Conservation (phyloP, 2,329 filamentous ascomycete genomes). For the Trichoderma hamatum region DNA sequence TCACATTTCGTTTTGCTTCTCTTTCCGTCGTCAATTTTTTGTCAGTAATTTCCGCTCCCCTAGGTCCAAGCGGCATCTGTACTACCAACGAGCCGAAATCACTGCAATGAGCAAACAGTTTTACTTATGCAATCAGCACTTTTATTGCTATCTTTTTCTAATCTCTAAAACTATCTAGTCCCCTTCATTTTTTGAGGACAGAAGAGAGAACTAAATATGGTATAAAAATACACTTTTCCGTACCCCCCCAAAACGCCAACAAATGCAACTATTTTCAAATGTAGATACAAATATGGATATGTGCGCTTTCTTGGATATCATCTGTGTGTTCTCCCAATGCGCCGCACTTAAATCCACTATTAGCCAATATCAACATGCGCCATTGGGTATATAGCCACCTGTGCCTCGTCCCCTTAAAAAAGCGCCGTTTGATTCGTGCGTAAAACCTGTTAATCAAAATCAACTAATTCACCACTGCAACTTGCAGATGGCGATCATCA, state of each 20-base stretch:
- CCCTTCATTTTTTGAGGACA: slow-evolving; percentile 30
- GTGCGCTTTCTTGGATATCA: neutral
- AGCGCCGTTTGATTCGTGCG: slow-evolving; percentile 23
- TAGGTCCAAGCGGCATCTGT: neutral
- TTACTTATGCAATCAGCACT: neutral
- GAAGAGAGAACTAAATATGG: slow-evolving; percentile 23
- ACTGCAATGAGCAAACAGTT: neutral
- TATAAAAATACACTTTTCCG: slow-evolving; percentile 30
- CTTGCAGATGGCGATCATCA: slow-evolving; percentile 14
- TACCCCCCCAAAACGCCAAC: slow-evolving; percentile 19
- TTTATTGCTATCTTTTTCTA: slow-evolving; percentile 24
- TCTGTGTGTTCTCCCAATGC: neutral
- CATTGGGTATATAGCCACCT: slow-evolving; percentile 19
- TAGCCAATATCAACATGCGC: neutral
- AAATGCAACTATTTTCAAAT: slow-evolving; percentile 5
- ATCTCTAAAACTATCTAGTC: slow-evolving; percentile 24
- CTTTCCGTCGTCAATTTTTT: neutral
- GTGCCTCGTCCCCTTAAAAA: neutral
- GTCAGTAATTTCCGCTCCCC: neutral
- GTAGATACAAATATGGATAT: neutral
- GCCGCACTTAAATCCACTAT: neutral
- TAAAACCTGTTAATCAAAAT: slow-evolving; percentile 30
- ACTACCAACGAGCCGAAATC: neutral
- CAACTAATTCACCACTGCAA: slow-evolving; percentile 29
- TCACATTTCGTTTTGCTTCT: neutral